A percentile compares a stretch with the other conserved stretches of the same genome.
These are phyloP conservation scores for Pleurostoma richardsiae DNA, from an alignment of 2,329 filamentous ascomycete genomes.

Conservation along the genomic window DNA sequence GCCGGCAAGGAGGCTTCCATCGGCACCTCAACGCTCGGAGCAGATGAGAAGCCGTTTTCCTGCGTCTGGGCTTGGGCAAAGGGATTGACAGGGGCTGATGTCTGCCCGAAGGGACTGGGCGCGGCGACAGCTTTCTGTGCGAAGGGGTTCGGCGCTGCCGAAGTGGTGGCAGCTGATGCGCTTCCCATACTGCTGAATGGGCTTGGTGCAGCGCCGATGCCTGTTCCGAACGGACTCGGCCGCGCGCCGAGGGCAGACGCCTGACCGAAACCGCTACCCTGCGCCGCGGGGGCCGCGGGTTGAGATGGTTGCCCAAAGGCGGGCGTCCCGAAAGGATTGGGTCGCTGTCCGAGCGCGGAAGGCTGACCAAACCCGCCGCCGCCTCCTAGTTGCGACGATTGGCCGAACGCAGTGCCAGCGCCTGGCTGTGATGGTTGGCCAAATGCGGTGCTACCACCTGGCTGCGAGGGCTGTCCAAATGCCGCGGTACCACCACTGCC, in stretches of 20 bases:
- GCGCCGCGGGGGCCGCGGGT: constrained; percentile 12
- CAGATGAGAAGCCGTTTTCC: neutral
- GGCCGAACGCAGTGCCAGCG: constrained; percentile 20
- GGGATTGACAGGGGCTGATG: constrained; percentile 2
- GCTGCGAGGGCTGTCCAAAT: constrained; percentile 18
- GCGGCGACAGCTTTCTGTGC: constrained; percentile 2
- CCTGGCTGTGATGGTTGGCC: constrained; percentile 31
- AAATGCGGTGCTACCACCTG: constrained; percentile 20
- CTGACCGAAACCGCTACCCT: constrained; percentile 23
- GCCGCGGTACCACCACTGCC: constrained; percentile 3
- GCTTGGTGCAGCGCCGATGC: constrained; percentile 5
- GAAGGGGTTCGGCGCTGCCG: constrained; percentile 9
- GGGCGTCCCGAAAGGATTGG: constrained; percentile 22
- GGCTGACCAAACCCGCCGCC: constrained; percentile 15
- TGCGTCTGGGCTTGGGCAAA: constrained; percentile 17
- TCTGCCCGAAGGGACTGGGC: constrained; percentile 6
- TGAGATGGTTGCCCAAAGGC: constrained; percentile 24
- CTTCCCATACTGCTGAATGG: constrained; percentile 13
- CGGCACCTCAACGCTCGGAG: neutral
- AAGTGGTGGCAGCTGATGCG: constrained; percentile 1
- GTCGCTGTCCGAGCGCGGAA: constrained; percentile 19
- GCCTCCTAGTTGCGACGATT: constrained; percentile 22
- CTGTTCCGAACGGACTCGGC: constrained; percentile 19
- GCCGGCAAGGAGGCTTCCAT: neutral
- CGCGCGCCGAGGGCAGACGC: constrained; percentile 26